Evolutionary conservation across 2,329 filamentous ascomycete genomes (phyloP), one percentile per base, ranked within the genome.

Genomic region (Claviceps lovelessii): DNA sequence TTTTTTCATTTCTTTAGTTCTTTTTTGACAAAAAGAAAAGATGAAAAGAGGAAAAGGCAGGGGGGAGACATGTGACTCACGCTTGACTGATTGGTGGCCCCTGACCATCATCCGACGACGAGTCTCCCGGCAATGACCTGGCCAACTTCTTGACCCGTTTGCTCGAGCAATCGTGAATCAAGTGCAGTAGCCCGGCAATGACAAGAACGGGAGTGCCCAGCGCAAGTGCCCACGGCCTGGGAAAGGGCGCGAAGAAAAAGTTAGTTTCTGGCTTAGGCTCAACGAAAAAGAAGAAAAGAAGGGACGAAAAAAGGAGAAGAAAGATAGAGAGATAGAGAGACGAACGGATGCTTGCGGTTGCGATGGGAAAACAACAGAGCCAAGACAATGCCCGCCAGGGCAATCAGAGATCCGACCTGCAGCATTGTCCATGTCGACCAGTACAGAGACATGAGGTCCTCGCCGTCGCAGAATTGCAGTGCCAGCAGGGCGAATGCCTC

Each of bases 351-450:
- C 56, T 72, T 71, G 51, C 73, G 67, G 44, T 77, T 70, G 42
- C 70, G 69, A 9, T 80, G 61, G 3, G 73, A 70, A 58, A 81
- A 76, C 41, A 72, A 70, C 31, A 80, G 65, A 42, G 78, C 73
- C 3, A 82, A 67, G 48, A 79, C 73, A 57, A 82, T 76, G 33
- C 79, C 79, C 13, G 75, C 63, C 61, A 81, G 79, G 56, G 79
- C 79, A 41, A 81, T 80, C 57, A 79, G 67, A 1, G 76, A 76
- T 6, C 79, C 79, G 2, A 81, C 67, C 60, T 82, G 79, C 5
- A 80, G 68, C 72, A 80, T 78, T 28, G 77, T 79, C 77, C 78
- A 82, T 2, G 78, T 80, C 0, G 78, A 76, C 79, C 79, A 82
- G 64, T 80, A 81, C 0, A 82, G 67, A 1, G 74, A 73, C 67